Evolutionary conservation across 108 stramenopile genomes (phyloP).

Genomic region (Chaetoceros tenuissimus): DNA sequence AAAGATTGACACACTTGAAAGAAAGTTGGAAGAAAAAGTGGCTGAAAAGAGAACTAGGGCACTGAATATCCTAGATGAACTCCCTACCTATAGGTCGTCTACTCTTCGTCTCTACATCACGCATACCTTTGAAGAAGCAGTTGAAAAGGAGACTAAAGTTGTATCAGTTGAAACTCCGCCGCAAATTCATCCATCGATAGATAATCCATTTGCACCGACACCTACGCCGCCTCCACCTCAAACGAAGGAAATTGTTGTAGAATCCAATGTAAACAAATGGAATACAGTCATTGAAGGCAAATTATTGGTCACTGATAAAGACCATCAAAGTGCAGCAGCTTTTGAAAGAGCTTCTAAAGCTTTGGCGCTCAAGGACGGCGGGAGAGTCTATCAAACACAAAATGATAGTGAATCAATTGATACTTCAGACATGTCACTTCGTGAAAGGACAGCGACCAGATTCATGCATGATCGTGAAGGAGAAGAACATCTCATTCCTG

Average conservation of each 20-base stretch:
- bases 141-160: neutral
- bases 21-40: conserved; percentile 41
- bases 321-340: conserved; percentile 50
- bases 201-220: neutral
- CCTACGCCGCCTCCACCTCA: conserved; percentile 1
- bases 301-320: conserved; percentile 54
- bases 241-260: neutral
- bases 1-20: conserved; percentile 54
- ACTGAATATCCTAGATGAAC: conserved; percentile 42
- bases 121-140: conserved; percentile 24
- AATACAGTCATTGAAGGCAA: conserved; percentile 63
- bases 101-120: conserved; percentile 61
- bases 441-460: conserved; percentile 9
- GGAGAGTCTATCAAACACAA: neutral
- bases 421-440: neutral
- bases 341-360: conserved; percentile 29
- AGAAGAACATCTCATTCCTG: conserved; percentile 42
- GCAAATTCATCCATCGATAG: neutral
- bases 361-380: conserved; percentile 1
- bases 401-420: neutral
- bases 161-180: conserved; percentile 6
- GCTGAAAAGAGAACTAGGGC: conserved; percentile 43
- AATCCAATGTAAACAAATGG: conserved; percentile 25
- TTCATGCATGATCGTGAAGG: conserved; percentile 26
- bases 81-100: conserved; percentile 37